Conservation (phyloP, 2,329 filamentous ascomycete genomes). For the Ophidiomyces ophidiicola region DNA sequence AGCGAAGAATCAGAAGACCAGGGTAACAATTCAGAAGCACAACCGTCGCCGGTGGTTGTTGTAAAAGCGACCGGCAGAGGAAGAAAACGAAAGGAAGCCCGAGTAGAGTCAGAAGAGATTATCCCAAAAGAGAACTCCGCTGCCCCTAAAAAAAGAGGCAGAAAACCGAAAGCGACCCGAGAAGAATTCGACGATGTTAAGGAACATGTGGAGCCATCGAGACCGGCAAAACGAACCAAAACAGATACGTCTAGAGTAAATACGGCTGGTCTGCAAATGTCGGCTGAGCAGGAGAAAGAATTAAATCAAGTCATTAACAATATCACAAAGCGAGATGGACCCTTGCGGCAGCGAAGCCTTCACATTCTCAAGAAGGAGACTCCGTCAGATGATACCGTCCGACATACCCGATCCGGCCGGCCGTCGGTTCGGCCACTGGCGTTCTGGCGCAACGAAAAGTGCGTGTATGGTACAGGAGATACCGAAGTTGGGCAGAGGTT, state of each 20-base stretch:
- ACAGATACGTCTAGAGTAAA: slow-evolving; percentile 18
- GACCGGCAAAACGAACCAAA: slow-evolving; percentile 26
- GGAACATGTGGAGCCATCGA: slow-evolving; percentile 18
- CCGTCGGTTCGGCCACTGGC: slow-evolving; percentile 65
- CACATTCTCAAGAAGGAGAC: slow-evolving; percentile 42
- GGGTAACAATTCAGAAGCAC: slow-evolving; percentile 12
- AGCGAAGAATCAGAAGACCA: slow-evolving; percentile 13
- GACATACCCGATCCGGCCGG: slow-evolving; percentile 64
- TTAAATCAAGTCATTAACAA: slow-evolving; percentile 34
- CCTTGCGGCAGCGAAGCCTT: slow-evolving; percentile 38
- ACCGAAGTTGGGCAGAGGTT: slow-evolving; percentile 45
- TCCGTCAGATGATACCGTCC: slow-evolving; percentile 42
- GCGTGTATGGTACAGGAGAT: slow-evolving; percentile 55
- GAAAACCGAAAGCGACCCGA: slow-evolving; percentile 21
- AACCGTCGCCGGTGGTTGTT: slow-evolving; percentile 11
- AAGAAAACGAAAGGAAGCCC: slow-evolving; percentile 14
- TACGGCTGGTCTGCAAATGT: slow-evolving; percentile 20
- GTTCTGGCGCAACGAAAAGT: slow-evolving; percentile 75
- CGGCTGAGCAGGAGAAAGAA: slow-evolving; percentile 25
- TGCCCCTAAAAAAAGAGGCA: slow-evolving; percentile 22
- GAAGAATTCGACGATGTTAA: slow-evolving; percentile 10
- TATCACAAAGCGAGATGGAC: slow-evolving; percentile 33
- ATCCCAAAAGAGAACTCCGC: background rate
- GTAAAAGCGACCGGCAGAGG: slow-evolving; percentile 10
- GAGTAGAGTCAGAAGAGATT: background rate